Evolutionary conservation across 495 filamentous ascomycete species (phyloP).

Genomic region (Articulospora tetracladia): DNA sequence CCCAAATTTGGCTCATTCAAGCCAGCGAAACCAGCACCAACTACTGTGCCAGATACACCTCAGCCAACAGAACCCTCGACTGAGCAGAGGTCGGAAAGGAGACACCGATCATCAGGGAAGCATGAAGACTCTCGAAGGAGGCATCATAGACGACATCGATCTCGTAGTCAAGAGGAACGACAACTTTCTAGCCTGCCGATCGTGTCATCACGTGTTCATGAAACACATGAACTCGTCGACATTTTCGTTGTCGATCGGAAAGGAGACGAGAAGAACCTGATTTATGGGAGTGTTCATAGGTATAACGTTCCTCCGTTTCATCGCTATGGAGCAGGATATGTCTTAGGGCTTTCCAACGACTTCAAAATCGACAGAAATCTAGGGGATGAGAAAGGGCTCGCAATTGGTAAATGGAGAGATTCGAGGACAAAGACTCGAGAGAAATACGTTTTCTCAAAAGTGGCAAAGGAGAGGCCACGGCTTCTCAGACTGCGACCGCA

Average conservation of each 20-base stretch:
- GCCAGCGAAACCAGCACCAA: slow-evolving; percentile 35
- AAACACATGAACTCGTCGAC: slow-evolving; percentile 4
- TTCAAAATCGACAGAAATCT: slow-evolving; percentile 51
- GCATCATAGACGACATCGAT: slow-evolving; percentile 7
- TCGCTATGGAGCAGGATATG: slow-evolving; percentile 52
- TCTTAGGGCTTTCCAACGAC: slow-evolving; percentile 48
- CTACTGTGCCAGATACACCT: slow-evolving; percentile 1
- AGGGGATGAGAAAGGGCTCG: slow-evolving; percentile 40
- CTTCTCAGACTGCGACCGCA: slow-evolving; percentile 35
- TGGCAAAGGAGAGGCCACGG: slow-evolving; percentile 30
- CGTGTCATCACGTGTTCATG: not conserved
- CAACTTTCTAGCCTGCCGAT: not conserved
- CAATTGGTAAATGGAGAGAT: slow-evolving; percentile 32
- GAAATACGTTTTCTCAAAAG: slow-evolving; percentile 32
- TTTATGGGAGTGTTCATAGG: slow-evolving; percentile 57
- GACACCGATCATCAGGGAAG: slow-evolving; percentile 12
- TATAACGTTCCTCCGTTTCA: slow-evolving; percentile 58
- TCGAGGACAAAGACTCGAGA: slow-evolving; percentile 23
- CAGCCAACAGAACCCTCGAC: not conserved
- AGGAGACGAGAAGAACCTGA: slow-evolving; percentile 58
- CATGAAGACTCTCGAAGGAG: slow-evolving; percentile 1
- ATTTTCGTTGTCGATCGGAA: slow-evolving; percentile 48
- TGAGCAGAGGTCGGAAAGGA: not conserved
- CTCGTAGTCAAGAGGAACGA: slow-evolving; percentile 20
- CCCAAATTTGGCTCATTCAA: slow-evolving; percentile 71